Evolutionary conservation across 106 monocot species (phyloP).

Genomic region (Ottelia alismoides): DNA sequence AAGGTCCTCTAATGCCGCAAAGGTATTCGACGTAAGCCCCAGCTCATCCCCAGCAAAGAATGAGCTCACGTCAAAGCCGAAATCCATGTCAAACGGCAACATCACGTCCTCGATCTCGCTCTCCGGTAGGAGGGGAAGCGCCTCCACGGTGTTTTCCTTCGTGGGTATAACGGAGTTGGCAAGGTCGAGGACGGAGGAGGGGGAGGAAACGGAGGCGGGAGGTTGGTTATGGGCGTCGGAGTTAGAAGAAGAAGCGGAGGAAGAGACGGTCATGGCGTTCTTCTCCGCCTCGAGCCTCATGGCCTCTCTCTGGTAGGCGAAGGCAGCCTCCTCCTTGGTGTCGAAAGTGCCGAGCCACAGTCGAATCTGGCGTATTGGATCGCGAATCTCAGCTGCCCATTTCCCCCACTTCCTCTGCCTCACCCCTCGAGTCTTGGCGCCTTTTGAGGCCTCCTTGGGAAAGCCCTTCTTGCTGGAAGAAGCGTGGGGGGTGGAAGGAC

Average conservation of each 20-base stretch:
- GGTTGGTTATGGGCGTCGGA: too few species aligned
- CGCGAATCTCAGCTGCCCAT: constrained; percentile 40
- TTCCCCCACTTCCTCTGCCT: constrained; percentile 38
- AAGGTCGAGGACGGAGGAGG: constrained; percentile 4
- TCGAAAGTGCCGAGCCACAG: constrained; percentile 31
- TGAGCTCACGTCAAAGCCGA: too few species aligned
- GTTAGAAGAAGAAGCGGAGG: too few species aligned
- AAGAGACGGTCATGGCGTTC: neutral
- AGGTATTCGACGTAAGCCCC: too few species aligned
- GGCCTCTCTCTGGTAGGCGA: constrained; percentile 15
- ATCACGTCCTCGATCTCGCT: neutral
- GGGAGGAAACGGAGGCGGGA: neutral
- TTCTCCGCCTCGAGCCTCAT: constrained; percentile 9
- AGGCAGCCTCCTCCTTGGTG: constrained; percentile 21
- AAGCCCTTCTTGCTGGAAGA: too few species aligned
- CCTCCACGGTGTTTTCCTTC: neutral
- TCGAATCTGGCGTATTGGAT: constrained; percentile 14
- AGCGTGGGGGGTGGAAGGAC: too few species aligned
- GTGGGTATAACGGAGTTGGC: neutral
- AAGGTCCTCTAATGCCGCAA: too few species aligned
- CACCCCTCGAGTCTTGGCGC: constrained; percentile 21
- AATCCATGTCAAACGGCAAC: neutral
- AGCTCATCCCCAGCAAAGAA: too few species aligned
- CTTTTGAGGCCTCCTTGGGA: too few species aligned
- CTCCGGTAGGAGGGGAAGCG: neutral